phyloP scores from a whole-genome alignment of 2,329 filamentous ascomycete genomes.

The Talaromyces pinophilus region DNA sequence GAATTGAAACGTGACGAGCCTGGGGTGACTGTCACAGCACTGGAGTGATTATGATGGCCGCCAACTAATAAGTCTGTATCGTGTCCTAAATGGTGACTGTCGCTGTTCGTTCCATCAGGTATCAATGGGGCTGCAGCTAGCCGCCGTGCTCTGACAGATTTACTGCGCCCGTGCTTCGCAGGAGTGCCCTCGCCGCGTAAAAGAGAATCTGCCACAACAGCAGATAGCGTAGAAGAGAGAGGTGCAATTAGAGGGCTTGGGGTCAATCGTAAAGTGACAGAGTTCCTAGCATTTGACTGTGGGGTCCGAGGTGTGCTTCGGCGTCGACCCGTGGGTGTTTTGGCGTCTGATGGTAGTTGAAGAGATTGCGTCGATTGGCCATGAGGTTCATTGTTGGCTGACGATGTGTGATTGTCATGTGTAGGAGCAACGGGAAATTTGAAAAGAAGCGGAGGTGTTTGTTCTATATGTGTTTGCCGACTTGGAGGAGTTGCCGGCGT shows the following conservation, averaged over 20 bases:
- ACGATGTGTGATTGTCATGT: constrained; percentile 26
- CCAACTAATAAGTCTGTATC: constrained; percentile 28
- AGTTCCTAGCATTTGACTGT: constrained; percentile 47
- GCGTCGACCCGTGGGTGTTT: constrained; percentile 30
- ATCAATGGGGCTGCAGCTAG: constrained; percentile 18
- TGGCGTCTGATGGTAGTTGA: constrained; percentile 24
- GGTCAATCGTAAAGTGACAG: constrained; percentile 55
- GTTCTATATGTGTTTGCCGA: constrained; percentile 25
- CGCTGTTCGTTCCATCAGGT: constrained; percentile 21
- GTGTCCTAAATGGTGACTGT: constrained; percentile 25
- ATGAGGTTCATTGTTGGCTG: constrained; percentile 24
- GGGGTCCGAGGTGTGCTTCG: constrained; percentile 39
- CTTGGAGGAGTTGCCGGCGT: constrained; percentile 31
- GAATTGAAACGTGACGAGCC: constrained; percentile 21
- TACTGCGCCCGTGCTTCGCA: constrained; percentile 34
- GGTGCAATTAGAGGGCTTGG: constrained; percentile 62
- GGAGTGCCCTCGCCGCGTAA: constrained; percentile 56
- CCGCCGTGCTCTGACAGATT: constrained; percentile 15
- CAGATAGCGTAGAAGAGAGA: constrained; percentile 61
- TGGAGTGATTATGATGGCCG: constrained; percentile 22
- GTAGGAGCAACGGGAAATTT: constrained; percentile 45
- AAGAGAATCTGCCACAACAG: constrained; percentile 65
- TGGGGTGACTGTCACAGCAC: constrained; percentile 21
- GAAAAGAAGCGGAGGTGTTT: constrained; percentile 39
- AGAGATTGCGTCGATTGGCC: neutral